phyloP scores from a whole-genome alignment of 2,329 filamentous ascomycete genomes.

The Colletotrichum lentis region DNA sequence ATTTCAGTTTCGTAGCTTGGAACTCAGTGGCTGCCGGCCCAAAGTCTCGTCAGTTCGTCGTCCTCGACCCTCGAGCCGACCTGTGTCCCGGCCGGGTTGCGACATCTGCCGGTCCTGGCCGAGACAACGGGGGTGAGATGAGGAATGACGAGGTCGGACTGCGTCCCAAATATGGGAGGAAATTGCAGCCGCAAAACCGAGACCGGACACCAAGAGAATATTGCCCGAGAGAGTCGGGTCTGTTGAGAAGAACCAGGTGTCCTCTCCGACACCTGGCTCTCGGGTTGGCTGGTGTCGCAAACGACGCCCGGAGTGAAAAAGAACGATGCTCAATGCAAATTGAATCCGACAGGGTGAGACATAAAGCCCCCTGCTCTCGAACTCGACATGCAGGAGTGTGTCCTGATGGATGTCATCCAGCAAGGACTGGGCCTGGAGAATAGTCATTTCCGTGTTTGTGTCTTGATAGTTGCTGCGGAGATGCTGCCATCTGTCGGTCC shows the following conservation, averaged over 20 bases:
- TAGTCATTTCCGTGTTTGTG: neutral
- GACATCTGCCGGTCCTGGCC: constrained; percentile 21
- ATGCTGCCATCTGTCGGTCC: constrained; percentile 1
- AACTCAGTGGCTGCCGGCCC: neutral
- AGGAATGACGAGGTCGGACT: constrained; percentile 21
- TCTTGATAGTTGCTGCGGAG: constrained; percentile 11
- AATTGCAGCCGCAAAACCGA: constrained; percentile 1
- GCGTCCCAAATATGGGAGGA: constrained; percentile 14
- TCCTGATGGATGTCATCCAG: neutral
- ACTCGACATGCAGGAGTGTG: constrained; percentile 17
- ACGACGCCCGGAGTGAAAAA: neutral
- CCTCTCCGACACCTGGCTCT: neutral
- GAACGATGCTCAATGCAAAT: neutral
- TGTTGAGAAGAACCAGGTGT: neutral
- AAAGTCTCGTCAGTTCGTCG: constrained; percentile 1
- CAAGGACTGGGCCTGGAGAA: constrained; percentile 3
- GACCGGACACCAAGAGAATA: neutral
- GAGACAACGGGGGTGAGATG: constrained; percentile 25
- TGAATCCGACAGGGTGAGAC: neutral
- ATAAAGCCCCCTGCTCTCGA: neutral
- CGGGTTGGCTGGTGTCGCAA: neutral
- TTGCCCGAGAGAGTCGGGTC: neutral
- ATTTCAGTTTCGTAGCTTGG: constrained; percentile 12
- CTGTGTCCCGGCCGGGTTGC: constrained; percentile 1
- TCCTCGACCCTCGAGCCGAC: neutral